phyloP scores from a whole-genome alignment of 176 grass and related monocot species.

The Thalia dealbata region DNA sequence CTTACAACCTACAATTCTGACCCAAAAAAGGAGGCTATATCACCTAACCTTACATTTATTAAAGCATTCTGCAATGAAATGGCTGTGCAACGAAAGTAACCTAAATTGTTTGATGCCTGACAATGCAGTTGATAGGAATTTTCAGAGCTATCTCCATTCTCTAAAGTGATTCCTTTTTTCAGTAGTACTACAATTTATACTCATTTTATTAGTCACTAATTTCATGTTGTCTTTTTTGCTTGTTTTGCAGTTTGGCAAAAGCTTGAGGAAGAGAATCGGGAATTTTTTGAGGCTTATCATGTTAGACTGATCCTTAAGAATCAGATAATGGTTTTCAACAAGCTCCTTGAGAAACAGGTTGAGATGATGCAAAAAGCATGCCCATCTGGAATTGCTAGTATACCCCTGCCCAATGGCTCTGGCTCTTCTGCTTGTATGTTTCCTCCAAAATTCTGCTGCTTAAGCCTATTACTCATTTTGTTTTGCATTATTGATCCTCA shows the following conservation, averaged over 20 bases:
- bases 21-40: background rate
- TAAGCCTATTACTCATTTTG: background rate
- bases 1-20: background rate
- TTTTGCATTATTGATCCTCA: background rate
- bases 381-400: slow-evolving; percentile 38
- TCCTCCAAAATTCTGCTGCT: slow-evolving; percentile 21
- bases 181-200: background rate
- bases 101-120: background rate
- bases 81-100: background rate
- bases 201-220: background rate
- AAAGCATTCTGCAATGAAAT: background rate
- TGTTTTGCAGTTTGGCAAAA: slow-evolving; percentile 89
- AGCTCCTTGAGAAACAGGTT: slow-evolving; percentile 65
- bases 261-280: slow-evolving; percentile 96
- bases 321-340: slow-evolving; percentile 84
- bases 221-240: background rate
- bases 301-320: slow-evolving; percentile 92
- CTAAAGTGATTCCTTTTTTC: background rate
- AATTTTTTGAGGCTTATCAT: slow-evolving; percentile 97
- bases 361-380: slow-evolving; percentile 70
- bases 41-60: background rate
- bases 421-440: slow-evolving; percentile 16
- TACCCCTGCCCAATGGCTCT: slow-evolving; percentile 64
- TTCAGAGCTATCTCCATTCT: background rate
- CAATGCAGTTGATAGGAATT: background rate